phyloP scores from a whole-genome alignment of 805 yeast species.

The Peterozyma toletana region DNA sequence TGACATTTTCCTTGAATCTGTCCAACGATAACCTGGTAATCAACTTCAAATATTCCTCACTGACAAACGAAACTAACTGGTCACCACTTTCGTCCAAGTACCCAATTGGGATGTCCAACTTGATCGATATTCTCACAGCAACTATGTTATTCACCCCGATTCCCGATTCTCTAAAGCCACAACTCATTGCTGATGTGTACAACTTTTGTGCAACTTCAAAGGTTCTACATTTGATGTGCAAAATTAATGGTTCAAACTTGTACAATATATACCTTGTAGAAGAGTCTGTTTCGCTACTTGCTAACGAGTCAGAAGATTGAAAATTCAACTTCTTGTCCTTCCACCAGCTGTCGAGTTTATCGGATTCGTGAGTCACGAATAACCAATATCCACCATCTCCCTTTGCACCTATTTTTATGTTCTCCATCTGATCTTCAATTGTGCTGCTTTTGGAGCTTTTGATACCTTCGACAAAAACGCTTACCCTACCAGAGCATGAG shows the following conservation, averaged over 20 bases:
- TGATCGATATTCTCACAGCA: constrained; percentile 69
- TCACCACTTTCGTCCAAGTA: constrained; percentile 27
- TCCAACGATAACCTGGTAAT: constrained; percentile 50
- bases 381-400: constrained; percentile 85
- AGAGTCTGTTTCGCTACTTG: constrained; percentile 3
- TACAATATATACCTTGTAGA: constrained; percentile 52
- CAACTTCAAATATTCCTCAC: constrained; percentile 39
- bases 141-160: constrained; percentile 74
- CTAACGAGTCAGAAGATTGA: not conserved
- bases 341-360: constrained; percentile 42
- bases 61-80: constrained; percentile 36
- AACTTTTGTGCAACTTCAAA: constrained; percentile 48
- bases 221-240: constrained; percentile 76
- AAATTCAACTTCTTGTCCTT: constrained; percentile 21
- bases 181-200: constrained; percentile 67
- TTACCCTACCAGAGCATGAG: constrained; percentile 81
- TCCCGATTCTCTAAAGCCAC: constrained; percentile 86
- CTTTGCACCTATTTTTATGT: constrained; percentile 61
- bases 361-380: constrained; percentile 64
- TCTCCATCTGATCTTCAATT: not conserved
- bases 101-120: constrained; percentile 75
- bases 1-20: constrained; percentile 59
- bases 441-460: constrained; percentile 37
- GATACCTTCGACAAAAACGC: constrained; percentile 73
- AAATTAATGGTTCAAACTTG: constrained; percentile 80